Evolutionary conservation across 371 early-diverging fungal species (phyloP), one percentile per base, ranked within the genome.

Genomic region (Saksenaea vasiformis): DNA sequence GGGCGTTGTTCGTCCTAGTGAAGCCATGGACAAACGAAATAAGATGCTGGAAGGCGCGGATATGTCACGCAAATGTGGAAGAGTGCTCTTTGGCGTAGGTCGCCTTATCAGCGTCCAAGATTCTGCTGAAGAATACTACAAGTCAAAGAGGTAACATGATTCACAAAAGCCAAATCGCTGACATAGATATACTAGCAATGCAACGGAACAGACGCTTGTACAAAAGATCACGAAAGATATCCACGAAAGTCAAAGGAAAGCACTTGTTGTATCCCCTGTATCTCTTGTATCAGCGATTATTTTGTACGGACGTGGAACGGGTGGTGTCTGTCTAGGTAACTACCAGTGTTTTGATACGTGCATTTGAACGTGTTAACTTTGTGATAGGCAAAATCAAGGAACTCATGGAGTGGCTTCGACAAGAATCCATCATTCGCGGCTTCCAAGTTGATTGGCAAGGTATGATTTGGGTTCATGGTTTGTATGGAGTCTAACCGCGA

Each of bases 301-400:
- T 61, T 64, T 82, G 2, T 79, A 79, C 59, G 83, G 83, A 15
- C 70, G 83, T 56, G 74, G 78, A 1, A 76, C 75, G 3, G 76
- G 78, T 15, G 83, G 83, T 60, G 79, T 82, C 0, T 73, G 57
- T n/a, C 37, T 74, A 13, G 73, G 73, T 69, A 63, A 60, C 34
- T 19, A 44, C 36, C 7, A 17, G 19, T n/a, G n/a, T 19, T 2
- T 2, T 47, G 22, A 26, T 22, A 22, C 7, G 17, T 13, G 54
- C 14, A 35, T n/a, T n/a, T 38, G 19, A 19, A 7, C 24, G 36
- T 22, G 1, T 17, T 17, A 11, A 37, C n/a, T 5, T 11, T n/a
- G 51, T 22, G 62, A 54, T 71, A 58, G 78, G 78, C 37, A 82
- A 82, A 65, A 72, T 82, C 15, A 79, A 79, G 61, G 82, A 82